Conservation (phyloP, 208 protist species). For the Wallacemonas sp. region DNA sequence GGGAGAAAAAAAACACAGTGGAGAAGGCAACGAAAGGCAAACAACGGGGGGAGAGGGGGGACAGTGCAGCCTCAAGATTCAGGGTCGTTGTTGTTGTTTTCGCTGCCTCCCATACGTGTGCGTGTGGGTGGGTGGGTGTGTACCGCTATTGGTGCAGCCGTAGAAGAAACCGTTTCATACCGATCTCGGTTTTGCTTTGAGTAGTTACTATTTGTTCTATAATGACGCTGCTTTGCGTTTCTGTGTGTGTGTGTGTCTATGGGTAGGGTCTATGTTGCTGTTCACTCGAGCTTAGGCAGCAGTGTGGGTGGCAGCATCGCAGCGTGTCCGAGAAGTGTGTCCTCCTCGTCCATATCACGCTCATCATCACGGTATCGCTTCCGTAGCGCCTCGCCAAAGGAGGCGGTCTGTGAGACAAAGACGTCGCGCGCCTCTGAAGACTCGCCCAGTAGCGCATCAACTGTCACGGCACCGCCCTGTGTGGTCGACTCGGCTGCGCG, state of each 20-base stretch:
- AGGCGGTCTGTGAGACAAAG: conserved; percentile 37
- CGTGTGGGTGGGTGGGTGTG: too few species aligned
- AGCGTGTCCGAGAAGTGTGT: conserved; percentile 6
- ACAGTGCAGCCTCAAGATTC: too few species aligned
- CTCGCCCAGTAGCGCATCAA: conserved; percentile 57
- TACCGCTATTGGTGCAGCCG: too few species aligned
- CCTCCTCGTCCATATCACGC: conserved; percentile 41
- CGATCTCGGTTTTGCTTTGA: too few species aligned
- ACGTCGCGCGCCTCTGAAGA: conserved; percentile 28
- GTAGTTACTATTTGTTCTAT: not conserved
- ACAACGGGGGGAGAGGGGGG: too few species aligned
- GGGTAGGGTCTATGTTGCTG: too few species aligned
- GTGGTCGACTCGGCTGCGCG: not conserved
- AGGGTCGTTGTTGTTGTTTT: too few species aligned
- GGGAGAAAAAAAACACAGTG: too few species aligned
- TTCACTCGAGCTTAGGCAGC: conserved; percentile 4
- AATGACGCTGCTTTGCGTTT: not conserved
- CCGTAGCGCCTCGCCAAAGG: conserved; percentile 70
- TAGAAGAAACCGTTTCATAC: too few species aligned
- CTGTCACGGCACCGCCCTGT: conserved; percentile 26
- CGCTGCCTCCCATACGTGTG: too few species aligned
- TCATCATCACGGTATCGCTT: conserved; percentile 85
- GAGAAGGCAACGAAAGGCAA: too few species aligned
- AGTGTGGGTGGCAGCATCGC: not conserved
- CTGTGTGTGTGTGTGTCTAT: not conserved